A percentile compares a stretch with the other conserved stretches of the same genome.
Evolutionary conservation across 2,329 filamentous ascomycete genomes (phyloP).

Genomic region (Aspergillus tamarii): DNA sequence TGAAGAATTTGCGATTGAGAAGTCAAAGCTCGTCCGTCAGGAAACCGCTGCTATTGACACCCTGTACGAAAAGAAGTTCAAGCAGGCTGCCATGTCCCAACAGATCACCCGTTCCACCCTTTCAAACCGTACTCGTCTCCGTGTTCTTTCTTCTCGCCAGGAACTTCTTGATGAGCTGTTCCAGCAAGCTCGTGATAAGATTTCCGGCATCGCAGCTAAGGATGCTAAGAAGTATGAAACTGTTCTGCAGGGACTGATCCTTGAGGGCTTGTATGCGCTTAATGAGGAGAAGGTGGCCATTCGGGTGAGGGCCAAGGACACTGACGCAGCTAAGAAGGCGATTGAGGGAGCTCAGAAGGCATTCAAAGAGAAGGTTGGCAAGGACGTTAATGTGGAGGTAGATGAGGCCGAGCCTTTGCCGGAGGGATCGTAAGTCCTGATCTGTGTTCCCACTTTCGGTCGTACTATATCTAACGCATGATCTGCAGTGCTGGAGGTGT

Average conservation of each 20-base stretch:
- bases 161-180: conserved; percentile 90
- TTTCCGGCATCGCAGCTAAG: conserved; percentile 63
- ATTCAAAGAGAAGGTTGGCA: conserved; percentile 78
- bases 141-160: conserved; percentile 84
- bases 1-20: conserved; percentile 98
- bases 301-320: conserved; percentile 78
- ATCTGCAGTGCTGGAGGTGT: conserved; percentile 76
- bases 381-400: conserved; percentile 70
- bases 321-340: conserved; percentile 74
- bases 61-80: conserved; percentile 98
- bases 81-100: conserved; percentile 96
- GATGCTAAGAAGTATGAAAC: conserved; percentile 67
- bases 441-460: conserved; percentile 13
- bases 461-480: conserved; percentile 14
- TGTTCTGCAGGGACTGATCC: conserved; percentile 76
- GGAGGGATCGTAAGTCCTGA: conserved; percentile 73
- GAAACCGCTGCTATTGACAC: conserved; percentile 91
- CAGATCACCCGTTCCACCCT: conserved; percentile 97
- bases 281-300: conserved; percentile 77
- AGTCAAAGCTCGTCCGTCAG: conserved; percentile 95
- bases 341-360: conserved; percentile 75
- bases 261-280: conserved; percentile 89
- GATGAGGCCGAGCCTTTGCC: conserved; percentile 80
- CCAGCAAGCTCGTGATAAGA: conserved; percentile 73
- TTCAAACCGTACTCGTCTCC: conserved; percentile 92